Percentiles rank a stretch among this genome's conserved stretches.
These are phyloP conservation scores for Hypoxylon sp. DNA, from an alignment of 2,329 filamentous ascomycete genomes.

Conservation along the genomic window DNA sequence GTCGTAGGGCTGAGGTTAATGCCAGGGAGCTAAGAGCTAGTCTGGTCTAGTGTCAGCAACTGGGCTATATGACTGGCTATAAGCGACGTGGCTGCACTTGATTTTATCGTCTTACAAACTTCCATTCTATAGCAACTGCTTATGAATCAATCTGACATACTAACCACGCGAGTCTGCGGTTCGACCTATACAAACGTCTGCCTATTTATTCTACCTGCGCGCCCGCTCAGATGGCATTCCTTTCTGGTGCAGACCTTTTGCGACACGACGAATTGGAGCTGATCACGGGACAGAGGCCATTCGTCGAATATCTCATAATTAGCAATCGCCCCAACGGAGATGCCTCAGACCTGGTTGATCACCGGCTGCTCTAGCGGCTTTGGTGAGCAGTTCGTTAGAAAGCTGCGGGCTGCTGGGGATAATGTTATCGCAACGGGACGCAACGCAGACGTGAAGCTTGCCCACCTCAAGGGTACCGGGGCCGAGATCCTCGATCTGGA, in stretches of 20 bases:
- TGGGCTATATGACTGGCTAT: not conserved
- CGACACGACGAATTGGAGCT: not conserved
- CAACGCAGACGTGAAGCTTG: conserved; percentile 54
- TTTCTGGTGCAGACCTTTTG: not conserved
- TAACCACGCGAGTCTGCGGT: not conserved
- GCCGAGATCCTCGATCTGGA: conserved; percentile 53
- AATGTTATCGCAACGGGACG: conserved; percentile 61
- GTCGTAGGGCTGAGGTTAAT: not conserved
- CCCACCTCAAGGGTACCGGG: conserved; percentile 56
- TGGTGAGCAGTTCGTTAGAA: conserved; percentile 56
- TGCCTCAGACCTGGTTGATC: conserved; percentile 57
- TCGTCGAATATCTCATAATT: not conserved
- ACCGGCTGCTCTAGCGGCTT: conserved; percentile 63
- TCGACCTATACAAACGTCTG: not conserved
- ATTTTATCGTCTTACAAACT: too few relatives aligned
- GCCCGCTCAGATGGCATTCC: not conserved
- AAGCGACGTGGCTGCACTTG: not conserved
- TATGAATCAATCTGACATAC: not conserved
- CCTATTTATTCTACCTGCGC: not conserved
- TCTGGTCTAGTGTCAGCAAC: not conserved
- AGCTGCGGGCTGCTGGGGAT: conserved; percentile 57
- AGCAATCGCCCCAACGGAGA: not conserved
- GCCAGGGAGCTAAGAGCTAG: not conserved
- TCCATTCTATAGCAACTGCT: not conserved
- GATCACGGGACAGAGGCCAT: not conserved